Evolutionary conservation across 371 early-diverging fungal genomes (phyloP), one percentile per base, ranked within the genome.

Genomic region (Saksenaea vasiformis): DNA sequence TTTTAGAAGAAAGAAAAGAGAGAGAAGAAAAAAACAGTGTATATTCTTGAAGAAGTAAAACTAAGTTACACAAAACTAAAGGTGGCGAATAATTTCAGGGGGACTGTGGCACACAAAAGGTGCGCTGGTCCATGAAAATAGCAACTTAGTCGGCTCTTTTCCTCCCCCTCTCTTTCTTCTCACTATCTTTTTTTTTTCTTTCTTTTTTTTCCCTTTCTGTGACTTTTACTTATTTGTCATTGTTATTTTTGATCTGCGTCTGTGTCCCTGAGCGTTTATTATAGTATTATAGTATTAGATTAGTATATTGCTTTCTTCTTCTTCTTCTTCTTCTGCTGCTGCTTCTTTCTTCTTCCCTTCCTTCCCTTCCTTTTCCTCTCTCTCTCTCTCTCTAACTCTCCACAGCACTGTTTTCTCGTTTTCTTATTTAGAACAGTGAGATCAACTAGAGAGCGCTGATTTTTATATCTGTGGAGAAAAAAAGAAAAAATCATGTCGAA

Each of bases 111-210:
- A 65, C 54, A 19, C 15, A 41, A 37, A 27, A 13, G 15, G 13
- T 31, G n/a, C 39, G 13, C 36, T 35, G 17, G 14, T 56, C 39
- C 34, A 58, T 38, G 27, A 24, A 58, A 58, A 58, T 38, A 26
- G 37, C 8, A 58, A 58, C 36, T 17, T 17, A 10, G n/a, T 38
- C 27, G 15, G 15, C 28, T 28, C 31, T 38, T 27, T 24, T 17
- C 61, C 37, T 66, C 55, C 56, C 55, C 56, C 53, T 43, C 58
- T 56, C 38, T 61, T 51, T 60, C 54, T 55, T 59, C 58, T 54
- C 44, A 27, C 38, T 44, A 35, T 60, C 37, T 61, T 22, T 27
- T 43, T 35, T 56, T 56, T 31, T 41, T 17, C n/a, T n/a, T 43
- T 59, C 17, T 38, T 11, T 54, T 19, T 19, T 56, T 56, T 68